These are phyloP conservation scores for Alternaria hordeiaustralica DNA, from an alignment of 2,329 filamentous ascomycete species.

Conservation along the genomic window DNA sequence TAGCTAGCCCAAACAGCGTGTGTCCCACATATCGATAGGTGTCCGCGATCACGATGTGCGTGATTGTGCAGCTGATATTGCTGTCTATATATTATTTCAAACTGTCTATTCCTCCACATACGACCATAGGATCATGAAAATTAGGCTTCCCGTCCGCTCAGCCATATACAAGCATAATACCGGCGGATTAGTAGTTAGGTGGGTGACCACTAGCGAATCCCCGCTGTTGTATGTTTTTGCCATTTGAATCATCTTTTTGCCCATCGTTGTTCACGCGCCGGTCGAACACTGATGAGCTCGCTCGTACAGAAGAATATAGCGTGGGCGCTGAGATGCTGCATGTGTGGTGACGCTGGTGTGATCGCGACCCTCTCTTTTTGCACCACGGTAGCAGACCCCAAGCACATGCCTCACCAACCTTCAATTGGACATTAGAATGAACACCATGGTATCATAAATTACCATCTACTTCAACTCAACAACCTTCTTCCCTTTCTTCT, in stretches of 20 bases:
- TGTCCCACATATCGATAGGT: no score
- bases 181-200: background rate
- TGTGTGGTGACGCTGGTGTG: no score
- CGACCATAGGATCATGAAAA: background rate
- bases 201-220: background rate
- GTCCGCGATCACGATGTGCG: no score
- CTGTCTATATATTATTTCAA: no score
- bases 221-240: background rate
- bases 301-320: no score
- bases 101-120: background rate
- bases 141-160: background rate
- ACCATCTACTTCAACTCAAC: conserved; percentile 3
- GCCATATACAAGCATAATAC: background rate
- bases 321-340: no score
- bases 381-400: background rate
- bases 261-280: accelerated
- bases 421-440: background rate
- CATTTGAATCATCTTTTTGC: no score
- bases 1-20: no score
- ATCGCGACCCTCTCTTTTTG: background rate
- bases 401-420: background rate
- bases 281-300: background rate
- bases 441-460: no score
- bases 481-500: conserved; percentile 8
- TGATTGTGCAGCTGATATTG: accelerated